Conservation (phyloP, 208 protist genomes). For the Dictyostelium gargantuum region DNA sequence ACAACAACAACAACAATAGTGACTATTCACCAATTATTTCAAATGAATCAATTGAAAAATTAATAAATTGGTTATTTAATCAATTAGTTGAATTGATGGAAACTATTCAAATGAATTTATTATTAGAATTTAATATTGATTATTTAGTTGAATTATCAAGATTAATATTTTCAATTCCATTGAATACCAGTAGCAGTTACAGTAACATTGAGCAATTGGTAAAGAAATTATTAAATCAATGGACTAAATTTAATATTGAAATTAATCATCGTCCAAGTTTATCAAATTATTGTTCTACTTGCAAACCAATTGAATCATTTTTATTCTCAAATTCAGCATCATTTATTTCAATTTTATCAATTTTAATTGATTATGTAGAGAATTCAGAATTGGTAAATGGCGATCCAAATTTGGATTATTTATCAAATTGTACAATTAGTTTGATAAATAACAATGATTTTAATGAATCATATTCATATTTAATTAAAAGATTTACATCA, state of each 20-base stretch:
- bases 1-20: neutral
- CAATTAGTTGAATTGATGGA: neutral
- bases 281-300: neutral
- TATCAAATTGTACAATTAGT: neutral
- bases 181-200: too few relatives aligned
- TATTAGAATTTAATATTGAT: neutral
- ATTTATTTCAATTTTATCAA: neutral
- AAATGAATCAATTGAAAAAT: neutral
- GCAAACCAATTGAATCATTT: neutral
- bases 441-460: neutral
- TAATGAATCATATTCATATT: neutral
- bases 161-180: neutral
- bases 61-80: neutral
- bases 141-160: neutral
- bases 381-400: neutral
- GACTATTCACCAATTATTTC: neutral
- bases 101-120: neutral
- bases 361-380: neutral
- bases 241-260: neutral
- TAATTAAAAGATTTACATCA: neutral
- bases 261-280: neutral
- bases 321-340: neutral
- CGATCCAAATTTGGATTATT: neutral
- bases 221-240: neutral
- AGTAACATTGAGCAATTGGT: neutral